A percentile compares a stretch with the other conserved stretches of the same genome.
Conservation (phyloP, 108 stramenopile genomes). For the Cyclotella choctawhatcheeana region DNA sequence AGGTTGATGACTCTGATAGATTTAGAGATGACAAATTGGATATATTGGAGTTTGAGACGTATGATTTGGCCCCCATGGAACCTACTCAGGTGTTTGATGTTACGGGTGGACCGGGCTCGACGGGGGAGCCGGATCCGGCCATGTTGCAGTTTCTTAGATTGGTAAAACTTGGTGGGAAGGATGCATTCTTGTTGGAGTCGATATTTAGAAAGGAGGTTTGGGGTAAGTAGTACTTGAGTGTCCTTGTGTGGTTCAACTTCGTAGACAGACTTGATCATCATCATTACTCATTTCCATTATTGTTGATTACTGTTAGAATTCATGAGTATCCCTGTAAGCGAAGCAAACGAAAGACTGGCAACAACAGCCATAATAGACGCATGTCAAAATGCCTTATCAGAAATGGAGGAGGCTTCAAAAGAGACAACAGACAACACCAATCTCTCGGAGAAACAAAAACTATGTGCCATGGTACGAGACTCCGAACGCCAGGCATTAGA, state of each 20-base stretch:
- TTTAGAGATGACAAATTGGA: constrained; percentile 91
- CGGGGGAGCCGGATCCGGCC: constrained; percentile 86
- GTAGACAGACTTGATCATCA: too few relatives aligned
- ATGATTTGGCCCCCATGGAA: constrained; percentile 85
- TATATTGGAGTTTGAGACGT: constrained; percentile 86
- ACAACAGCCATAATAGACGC: constrained; percentile 64
- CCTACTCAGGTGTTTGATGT: constrained; percentile 83
- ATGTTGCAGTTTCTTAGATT: constrained; percentile 91
- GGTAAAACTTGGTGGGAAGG: constrained; percentile 73
- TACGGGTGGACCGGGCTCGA: constrained; percentile 56
- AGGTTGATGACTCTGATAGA: constrained; percentile 79
- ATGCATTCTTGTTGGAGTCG: constrained; percentile 93
- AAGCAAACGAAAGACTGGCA: constrained; percentile 79
- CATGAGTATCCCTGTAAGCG: constrained; percentile 91
- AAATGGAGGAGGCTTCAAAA: constrained; percentile 48
- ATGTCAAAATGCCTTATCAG: constrained; percentile 67
- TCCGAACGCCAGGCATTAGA: constrained; percentile 70
- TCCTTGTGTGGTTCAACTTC: too few relatives aligned
- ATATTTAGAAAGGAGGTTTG: constrained; percentile 94
- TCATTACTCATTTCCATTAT: too few relatives aligned
- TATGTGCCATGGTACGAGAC: constrained; percentile 71
- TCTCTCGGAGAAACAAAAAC: constrained; percentile 16
- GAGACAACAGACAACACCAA: constrained; percentile 19
- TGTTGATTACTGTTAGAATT: constrained; percentile 46
- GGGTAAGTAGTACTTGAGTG: constrained; percentile 36